Percentiles rank a stretch among this genome's conserved stretches.
Evolutionary conservation across 202 grass and related monocot genomes (phyloP).

Genomic region (Panicum hallii): DNA sequence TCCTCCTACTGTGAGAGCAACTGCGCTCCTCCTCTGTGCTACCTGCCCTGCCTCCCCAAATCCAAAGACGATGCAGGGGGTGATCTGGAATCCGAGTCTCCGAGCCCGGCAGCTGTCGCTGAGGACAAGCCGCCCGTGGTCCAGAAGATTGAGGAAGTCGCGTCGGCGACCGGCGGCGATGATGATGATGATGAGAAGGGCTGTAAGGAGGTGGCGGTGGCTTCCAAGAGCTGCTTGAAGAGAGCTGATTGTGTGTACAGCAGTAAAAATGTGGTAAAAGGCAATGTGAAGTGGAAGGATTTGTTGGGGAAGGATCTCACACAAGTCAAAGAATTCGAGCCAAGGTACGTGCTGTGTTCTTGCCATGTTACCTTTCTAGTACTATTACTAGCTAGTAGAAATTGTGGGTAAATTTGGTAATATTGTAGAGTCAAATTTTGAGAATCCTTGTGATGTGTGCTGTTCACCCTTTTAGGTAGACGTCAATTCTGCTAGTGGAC

Average conservation of each 20-base stretch:
- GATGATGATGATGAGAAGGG: neutral
- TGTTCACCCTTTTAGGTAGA: constrained; percentile 35
- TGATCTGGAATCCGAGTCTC: neutral
- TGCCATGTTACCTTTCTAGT: constrained; percentile 2
- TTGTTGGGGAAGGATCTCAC: constrained; percentile 68
- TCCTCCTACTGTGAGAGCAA: constrained; percentile 50
- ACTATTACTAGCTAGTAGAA: neutral
- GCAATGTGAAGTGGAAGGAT: constrained; percentile 74
- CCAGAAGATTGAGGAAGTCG: constrained; percentile 26
- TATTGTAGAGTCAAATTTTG: neutral
- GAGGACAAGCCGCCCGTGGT: constrained; percentile 23
- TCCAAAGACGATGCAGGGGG: constrained; percentile 35
- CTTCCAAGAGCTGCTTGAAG: constrained; percentile 66
- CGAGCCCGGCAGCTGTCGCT: constrained; percentile 13
- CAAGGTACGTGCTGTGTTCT: constrained; percentile 41
- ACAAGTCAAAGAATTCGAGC: constrained; percentile 65
- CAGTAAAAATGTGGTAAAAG: constrained; percentile 43
- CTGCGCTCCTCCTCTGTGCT: constrained; percentile 54
- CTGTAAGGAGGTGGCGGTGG: constrained; percentile 30
- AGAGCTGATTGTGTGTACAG: constrained; percentile 19
- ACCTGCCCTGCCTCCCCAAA: constrained; percentile 42
- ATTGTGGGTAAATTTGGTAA: constrained; percentile 5
- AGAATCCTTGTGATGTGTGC: constrained; percentile 13
- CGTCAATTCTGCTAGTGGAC: neutral
- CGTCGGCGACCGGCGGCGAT: neutral